Base-by-base conservation (phyloP, 176 grass and related monocot genomes). In the Stipa capillata region DNA sequence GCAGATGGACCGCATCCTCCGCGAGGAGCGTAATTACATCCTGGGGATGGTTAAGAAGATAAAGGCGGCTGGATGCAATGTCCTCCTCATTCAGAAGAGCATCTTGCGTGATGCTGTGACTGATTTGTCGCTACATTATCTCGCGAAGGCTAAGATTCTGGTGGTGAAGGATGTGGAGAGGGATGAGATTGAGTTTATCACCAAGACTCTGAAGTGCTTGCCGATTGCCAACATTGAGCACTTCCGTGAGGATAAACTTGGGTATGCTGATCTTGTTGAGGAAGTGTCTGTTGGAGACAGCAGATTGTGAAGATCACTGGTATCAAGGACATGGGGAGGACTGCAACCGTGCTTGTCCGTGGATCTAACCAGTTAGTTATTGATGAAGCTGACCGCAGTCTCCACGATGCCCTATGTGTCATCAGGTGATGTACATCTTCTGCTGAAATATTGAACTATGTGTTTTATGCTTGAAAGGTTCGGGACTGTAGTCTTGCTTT, bases 161-260 rank as follows among this genome's bases (percentile, higher is more conserved):
- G 91, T 97, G 45, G 85, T 97, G 10, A 97, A 97, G 76, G 94
- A 97, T 44, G 78, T 97, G 20, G 94, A 97, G 79, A 91, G 94
- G 75, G 94, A 97, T 34, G 94, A 97, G 66, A 97, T 97, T n/a
- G 94, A 97, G 84, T 97, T 97, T 23, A 64, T 97, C 70, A 97
- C 94, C 45, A 97, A 97, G 81, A 92, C 94, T 3, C 79, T 97
- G 37, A 97, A 92, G 74, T 97, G 94, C 53, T 65, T 97, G 72
- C 94, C 94, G 4, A 97, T 97, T 73, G 91, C 94, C 9, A 97
- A 94, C 84, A 92, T 97, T 25, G 94, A 97, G 85, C 94, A 97
- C 62, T 97, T 97, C 86, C 89, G 91, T 17, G 77, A 89, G 31
- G 94, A 97, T 35, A 97, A 97, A 72, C 79, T 97, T 51, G 94